Evolutionary conservation across 2,329 filamentous ascomycete genomes (phyloP), one percentile per base, ranked within the genome.

Genomic region (Alternaria tenuissima): DNA sequence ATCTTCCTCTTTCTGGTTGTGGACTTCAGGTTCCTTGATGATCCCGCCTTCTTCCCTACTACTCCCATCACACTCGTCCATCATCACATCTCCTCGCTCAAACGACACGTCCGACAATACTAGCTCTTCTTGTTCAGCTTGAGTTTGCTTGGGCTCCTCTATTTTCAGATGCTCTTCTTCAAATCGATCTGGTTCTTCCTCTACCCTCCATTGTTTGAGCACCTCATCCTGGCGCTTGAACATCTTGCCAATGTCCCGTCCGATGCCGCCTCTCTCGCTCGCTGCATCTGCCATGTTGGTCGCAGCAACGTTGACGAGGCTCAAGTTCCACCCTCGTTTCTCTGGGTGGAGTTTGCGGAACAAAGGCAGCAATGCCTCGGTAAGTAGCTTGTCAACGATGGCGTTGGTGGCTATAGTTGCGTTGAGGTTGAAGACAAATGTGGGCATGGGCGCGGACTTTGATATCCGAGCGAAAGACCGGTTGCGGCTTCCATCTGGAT

Each of bases 291-390:
- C 85, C 89, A 98, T 94, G 74, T 97, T 96, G 14, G 91, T 91
- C 7, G 92, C 93, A 46, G 92, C 94, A 22, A 98, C 82, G 66
- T 97, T 98, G 60, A 98, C 83, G 52, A 98, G 81, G 65, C 91
- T 91, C 18, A 97, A 78, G 66, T 94, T 91, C 91, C 92, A 96
- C 2, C 87, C 88, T 8, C 83, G 81, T 63, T 85, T 86, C 62
- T 91, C 88, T 0, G 88, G 85, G 65, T 94, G 90, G 12, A 97
- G 81, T 62, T 87, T 89, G 14, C 88, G 87, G 72, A 97, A 93
- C 75, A 96, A 86, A 0, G 88, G 87, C 3, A 93, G 67, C 18
- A 96, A 76, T 2, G 84, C 79, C 61, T 95, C 91, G 4, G 84
- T 79, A 0, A 94, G 89, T 1, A 97, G 83, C 41, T 87, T 87